phyloP scores from a whole-genome alignment of 352 stramenopile species.

The Aphanomyces invadans region DNA sequence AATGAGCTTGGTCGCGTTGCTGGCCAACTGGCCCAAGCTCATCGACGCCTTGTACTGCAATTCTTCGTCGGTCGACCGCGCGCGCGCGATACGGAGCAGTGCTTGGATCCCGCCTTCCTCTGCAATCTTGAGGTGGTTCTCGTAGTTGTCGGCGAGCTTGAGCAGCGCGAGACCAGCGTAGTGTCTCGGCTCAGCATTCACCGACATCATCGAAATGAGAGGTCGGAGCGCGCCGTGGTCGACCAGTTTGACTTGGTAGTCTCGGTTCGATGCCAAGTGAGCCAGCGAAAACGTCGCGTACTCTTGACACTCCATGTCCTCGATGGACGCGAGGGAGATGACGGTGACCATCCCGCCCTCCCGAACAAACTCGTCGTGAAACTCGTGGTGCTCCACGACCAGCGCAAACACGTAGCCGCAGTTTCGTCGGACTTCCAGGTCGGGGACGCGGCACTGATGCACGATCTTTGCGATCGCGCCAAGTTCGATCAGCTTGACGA shows the following conservation, averaged over 20 bases:
- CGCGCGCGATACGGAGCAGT: conserved; percentile 86
- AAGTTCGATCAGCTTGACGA: conserved; percentile 86
- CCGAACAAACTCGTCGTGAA: conserved; percentile 84
- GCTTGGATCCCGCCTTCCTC: conserved; percentile 94
- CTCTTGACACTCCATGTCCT: conserved; percentile 94
- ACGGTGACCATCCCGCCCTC: conserved; percentile 83
- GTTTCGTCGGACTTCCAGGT: conserved; percentile 89
- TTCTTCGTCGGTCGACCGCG: conserved; percentile 88
- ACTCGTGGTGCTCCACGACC: conserved; percentile 88
- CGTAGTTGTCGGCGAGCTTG: conserved; percentile 97
- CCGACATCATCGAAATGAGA: conserved; percentile 94
- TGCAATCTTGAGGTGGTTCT: conserved; percentile 94
- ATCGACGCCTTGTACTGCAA: conserved; percentile 94
- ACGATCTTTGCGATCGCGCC: conserved; percentile 79
- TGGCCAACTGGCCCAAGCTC: conserved; percentile 88
- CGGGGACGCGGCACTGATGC: conserved; percentile 58
- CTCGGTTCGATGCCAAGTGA: conserved; percentile 90
- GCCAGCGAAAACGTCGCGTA: conserved; percentile 94
- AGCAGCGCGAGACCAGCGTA: conserved; percentile 95
- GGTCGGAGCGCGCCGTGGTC: conserved; percentile 85
- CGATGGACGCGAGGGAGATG: conserved; percentile 86
- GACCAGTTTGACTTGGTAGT: conserved; percentile 90
- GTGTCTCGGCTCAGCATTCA: conserved; percentile 89
- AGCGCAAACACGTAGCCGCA: conserved; percentile 90
- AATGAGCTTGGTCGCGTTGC: conserved; percentile 79